Evolutionary conservation across 768 basidiomycete genomes (phyloP), one percentile per base, ranked within the genome.

Genomic region (Cubamyces sp.): DNA sequence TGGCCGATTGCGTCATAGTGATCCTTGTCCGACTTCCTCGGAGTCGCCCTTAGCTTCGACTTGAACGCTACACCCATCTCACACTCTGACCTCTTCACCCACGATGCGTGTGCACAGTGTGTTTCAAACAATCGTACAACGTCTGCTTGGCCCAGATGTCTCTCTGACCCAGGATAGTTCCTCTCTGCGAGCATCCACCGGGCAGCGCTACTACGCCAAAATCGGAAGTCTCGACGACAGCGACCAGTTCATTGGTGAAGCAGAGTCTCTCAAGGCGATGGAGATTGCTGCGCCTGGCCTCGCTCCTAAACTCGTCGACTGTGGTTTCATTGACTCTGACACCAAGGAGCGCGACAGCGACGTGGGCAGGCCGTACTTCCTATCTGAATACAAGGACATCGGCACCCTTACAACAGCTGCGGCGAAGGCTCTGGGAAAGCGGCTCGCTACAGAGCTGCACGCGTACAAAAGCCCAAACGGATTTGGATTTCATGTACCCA

Each of bases 351-450:
- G 65, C 16, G 70, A 74, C 14, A 65, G 71, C 7, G 63, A 62
- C 19, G 69, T 72, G 21, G 82, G 80, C 11, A 72, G 68, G 37
- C 88, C 89, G 0, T 88, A 81, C 70, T 88, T 92, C 74, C 80
- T 92, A 48, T 88, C 87, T 0, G 87, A 92, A 71, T 91, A 90
- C 78, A 90, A 85, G 70, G 78, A 85, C 37, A 74, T 92, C 16
- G 70, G 73, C 0, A 67, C 77, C 30, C 75, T 92, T 16, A 79
- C 79, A 14, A 70, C 74, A 23, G 65, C 73, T 18, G 75, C 84
- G 14, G 87, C 84, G 3, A 72, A 74, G 49, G 68, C 74, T 14
- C 78, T 92, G 7, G 91, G 84, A 9, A 78, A 78, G 71, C 79
- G 87, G 45, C 66, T 93, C 57, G 90, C 90, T 0, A 81, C 75